phyloP scores from a whole-genome alignment of 768 basidiomycete species.

The Mycena kentingensis region DNA sequence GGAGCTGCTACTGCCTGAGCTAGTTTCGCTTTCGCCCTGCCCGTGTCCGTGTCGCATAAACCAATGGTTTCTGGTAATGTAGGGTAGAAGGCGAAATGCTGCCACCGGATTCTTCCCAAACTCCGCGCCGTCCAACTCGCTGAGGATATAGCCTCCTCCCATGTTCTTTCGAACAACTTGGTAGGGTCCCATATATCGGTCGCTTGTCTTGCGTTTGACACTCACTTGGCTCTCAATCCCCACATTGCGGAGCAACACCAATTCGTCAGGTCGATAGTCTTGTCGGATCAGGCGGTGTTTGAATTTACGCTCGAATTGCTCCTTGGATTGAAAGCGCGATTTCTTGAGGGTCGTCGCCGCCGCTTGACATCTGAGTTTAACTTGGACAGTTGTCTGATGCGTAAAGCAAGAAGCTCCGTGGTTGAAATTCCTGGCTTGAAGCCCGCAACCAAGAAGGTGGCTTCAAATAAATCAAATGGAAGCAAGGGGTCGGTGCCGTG shows the following conservation, averaged over 20 bases:
- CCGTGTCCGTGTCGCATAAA: background rate
- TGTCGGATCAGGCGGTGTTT: conserved; percentile 11
- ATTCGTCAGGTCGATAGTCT: conserved; percentile 19
- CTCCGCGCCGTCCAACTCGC: conserved; percentile 11
- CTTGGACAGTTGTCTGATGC: conserved; percentile 27
- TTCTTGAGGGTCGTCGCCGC: conserved; percentile 22
- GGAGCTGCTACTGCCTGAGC: background rate
- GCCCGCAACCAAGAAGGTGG: conserved; percentile 31
- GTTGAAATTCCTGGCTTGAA: conserved; percentile 11
- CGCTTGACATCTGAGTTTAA: conserved; percentile 18
- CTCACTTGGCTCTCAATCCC: conserved; percentile 17
- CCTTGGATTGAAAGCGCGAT: conserved; percentile 22
- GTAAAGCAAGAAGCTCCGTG: conserved; percentile 21
- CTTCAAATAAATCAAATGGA: conserved; percentile 34
- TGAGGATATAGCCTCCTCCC: conserved; percentile 12
- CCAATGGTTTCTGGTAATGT: conserved; percentile 14
- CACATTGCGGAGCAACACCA: conserved; percentile 30
- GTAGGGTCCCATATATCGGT: conserved; percentile 29
- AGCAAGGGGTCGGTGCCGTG: conserved; percentile 32
- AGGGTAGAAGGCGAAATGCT: conserved; percentile 12
- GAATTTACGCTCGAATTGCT: conserved; percentile 27
- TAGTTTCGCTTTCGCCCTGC: background rate
- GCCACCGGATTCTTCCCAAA: background rate
- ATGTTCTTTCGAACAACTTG: conserved; percentile 20
- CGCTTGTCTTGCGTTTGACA: conserved; percentile 18